phyloP scores from a whole-genome alignment of 768 basidiomycete genomes.

The Boletus tomentosulus region DNA sequence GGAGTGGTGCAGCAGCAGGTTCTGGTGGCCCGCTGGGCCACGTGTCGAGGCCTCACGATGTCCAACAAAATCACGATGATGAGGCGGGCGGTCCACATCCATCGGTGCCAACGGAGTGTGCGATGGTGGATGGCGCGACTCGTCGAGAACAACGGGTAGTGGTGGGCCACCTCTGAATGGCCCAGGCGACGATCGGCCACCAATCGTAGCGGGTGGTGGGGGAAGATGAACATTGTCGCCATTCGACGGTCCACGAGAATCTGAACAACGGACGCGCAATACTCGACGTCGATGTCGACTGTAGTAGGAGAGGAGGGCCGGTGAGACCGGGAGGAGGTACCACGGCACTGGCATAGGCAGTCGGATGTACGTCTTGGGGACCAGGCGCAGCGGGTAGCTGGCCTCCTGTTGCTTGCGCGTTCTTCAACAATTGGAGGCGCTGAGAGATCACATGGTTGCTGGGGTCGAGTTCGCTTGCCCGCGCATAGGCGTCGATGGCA shows the following conservation, averaged over 20 bases:
- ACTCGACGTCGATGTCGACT: slow-evolving; percentile 34
- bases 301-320: slow-evolving; percentile 64
- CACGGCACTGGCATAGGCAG: slow-evolving; percentile 80
- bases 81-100: slow-evolving; percentile 56
- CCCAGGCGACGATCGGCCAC: slow-evolving; percentile 53
- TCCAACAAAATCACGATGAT: slow-evolving; percentile 54
- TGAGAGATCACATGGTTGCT: slow-evolving; percentile 77
- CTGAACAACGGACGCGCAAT: slow-evolving; percentile 47
- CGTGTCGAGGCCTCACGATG: slow-evolving; percentile 43
- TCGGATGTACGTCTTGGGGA: slow-evolving; percentile 94
- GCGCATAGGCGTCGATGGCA: slow-evolving; percentile 96
- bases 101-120: slow-evolving; percentile 73
- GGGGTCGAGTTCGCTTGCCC: slow-evolving; percentile 92
- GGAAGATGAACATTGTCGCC: slow-evolving; percentile 46
- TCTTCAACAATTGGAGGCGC: slow-evolving; percentile 72
- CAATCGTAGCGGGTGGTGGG: slow-evolving; percentile 50
- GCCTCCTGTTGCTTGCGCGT: slow-evolving; percentile 69
- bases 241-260: slow-evolving; percentile 55
- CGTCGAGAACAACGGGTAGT: slow-evolving; percentile 76
- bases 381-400: slow-evolving; percentile 83
- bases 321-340: slow-evolving; percentile 65
- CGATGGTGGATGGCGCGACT: slow-evolving; percentile 59
- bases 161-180: slow-evolving; percentile 84
- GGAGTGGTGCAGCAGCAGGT: slow-evolving; percentile 37
- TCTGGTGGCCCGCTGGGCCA: slow-evolving; percentile 52